phyloP scores from a whole-genome alignment of 2,329 filamentous ascomycete genomes.

The Exophiala sp. region DNA sequence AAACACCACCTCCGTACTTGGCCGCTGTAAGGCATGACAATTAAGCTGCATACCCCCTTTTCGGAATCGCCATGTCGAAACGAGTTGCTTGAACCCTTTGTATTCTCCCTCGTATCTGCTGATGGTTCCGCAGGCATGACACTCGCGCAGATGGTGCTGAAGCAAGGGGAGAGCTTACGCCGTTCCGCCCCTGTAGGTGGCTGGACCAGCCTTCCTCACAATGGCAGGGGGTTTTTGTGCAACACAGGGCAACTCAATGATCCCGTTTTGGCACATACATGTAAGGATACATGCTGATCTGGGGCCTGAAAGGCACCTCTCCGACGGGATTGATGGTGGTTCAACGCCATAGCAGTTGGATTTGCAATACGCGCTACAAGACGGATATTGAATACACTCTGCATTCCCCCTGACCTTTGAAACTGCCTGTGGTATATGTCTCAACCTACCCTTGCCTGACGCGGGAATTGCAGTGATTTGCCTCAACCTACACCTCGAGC shows the following conservation, averaged over 20 bases:
- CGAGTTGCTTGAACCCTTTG: background rate
- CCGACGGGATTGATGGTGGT: background rate
- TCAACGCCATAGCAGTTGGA: conserved; percentile 12
- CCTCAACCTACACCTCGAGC: conserved; percentile 7
- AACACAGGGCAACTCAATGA: background rate
- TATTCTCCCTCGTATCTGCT: background rate
- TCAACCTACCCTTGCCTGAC: conserved; percentile 10
- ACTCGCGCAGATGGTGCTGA: background rate
- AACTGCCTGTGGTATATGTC: conserved; percentile 15
- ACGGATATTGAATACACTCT: background rate
- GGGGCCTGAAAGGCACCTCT: conserved; percentile 3
- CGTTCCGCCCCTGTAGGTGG: conserved; percentile 3
- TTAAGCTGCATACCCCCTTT: conserved; percentile 3
- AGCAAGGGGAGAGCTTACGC: conserved; percentile 16
- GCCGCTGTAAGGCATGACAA: conserved; percentile 23
- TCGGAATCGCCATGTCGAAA: background rate
- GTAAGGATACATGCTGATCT: conserved; percentile 14
- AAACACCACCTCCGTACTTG: background rate
- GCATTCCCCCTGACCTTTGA: background rate
- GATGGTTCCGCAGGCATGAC: background rate
- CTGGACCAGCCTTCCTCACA: conserved; percentile 6
- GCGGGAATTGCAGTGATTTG: background rate
- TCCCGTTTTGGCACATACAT: conserved; percentile 2
- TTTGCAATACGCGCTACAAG: conserved; percentile 16
- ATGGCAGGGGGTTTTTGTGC: conserved; percentile 4